Conservation (phyloP, 2,329 filamentous ascomycete species). For the Cladophialophora chaetospira region DNA sequence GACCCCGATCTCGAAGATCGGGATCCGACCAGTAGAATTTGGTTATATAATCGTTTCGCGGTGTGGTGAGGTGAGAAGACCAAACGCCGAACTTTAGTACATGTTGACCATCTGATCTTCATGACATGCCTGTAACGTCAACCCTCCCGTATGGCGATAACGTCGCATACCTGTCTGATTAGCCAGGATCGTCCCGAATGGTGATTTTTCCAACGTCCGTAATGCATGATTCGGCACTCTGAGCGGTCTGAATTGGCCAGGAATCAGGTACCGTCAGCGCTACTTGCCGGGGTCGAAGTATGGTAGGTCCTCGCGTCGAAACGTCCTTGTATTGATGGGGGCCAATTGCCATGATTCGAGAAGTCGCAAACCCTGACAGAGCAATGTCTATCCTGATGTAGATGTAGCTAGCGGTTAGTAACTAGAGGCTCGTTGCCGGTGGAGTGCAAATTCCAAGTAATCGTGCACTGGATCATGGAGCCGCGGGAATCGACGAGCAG, state of each 20-base stretch:
- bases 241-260: not conserved
- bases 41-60: constrained; percentile 12
- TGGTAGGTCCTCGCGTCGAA: not conserved
- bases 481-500: not conserved
- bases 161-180: not conserved
- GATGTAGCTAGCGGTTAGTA: not conserved
- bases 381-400: constrained; percentile 6
- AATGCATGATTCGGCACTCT: not conserved
- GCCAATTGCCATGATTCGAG: not conserved
- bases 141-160: not conserved
- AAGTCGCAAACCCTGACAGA: constrained; percentile 5
- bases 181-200: constrained; percentile 1
- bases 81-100: not conserved
- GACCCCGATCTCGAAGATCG: not conserved
- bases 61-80: constrained; percentile 16
- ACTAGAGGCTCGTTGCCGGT: not conserved
- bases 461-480: not conserved
- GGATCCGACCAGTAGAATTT: constrained; percentile 5
- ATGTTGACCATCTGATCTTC: not conserved
- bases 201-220: not conserved
- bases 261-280: constrained; percentile 19
- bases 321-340: not conserved
- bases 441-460: not conserved
- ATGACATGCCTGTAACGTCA: too few species aligned
- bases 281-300: constrained; percentile 1